Evolutionary conservation across 1,139 yeast species (phyloP), one percentile per base, ranked within the genome.

Genomic region (Sugiyamaella castrensis): DNA sequence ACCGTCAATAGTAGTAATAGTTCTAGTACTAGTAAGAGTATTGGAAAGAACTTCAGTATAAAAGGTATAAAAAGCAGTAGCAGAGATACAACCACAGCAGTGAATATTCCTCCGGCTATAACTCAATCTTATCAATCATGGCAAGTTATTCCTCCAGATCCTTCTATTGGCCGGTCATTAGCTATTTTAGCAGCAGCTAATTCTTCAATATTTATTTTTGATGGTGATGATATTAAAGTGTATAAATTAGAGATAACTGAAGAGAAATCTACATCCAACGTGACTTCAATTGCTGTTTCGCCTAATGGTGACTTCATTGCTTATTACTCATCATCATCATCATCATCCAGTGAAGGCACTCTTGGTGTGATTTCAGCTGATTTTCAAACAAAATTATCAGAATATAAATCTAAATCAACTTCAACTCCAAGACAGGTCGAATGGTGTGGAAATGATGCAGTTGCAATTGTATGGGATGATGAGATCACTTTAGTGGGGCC

Each of bases 401-500:
- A 80, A 48, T 77, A 65, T 47, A 58, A 65, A 2, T 52, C 75
- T 70, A 53, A 65, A 37, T 55, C 68, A 42, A 16, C 74, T 60
- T 66, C 74, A 1, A 60, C 53, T 9, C 63, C 65, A 3, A 61
- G 66, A 35, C 77, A 77, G 54, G 69, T 87, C 10, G 76, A 75
- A 52, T 91, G 97, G 97, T 87, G 96, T 66, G 88, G 92, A 0
- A 82, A 84, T 57, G 96, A 88, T 69, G 88, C 94, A 0, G 81
- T 89, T 1, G 82, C 81, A 0, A 58, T 72, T 26, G 71, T 82
- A 0, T 74, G 77, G 52, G 71, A 76, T 4, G 94, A 85, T 56
- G 91, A 85, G 50, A 61, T 88, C 24, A 77, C 78, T 52, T 65
- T 91, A 11, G 74, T 84, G 34, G 96, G 94, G 0, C 94, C 95